These are phyloP conservation scores for Monocercomonoides exilis DNA, from an alignment of 78 protist species.

Conservation along the genomic window DNA sequence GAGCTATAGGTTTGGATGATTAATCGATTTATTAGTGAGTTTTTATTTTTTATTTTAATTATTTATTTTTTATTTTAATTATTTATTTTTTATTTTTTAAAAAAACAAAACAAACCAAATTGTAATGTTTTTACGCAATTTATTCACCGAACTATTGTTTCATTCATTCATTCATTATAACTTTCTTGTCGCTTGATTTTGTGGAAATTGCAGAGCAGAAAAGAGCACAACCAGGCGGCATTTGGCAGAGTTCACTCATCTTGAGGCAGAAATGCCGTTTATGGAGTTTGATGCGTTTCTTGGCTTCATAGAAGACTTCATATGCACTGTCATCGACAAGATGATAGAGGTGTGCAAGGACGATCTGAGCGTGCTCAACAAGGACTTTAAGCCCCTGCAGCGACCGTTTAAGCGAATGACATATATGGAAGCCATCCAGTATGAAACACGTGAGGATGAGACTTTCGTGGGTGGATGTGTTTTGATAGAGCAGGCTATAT, in stretches of 20 bases:
- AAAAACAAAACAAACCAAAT: slow-evolving; percentile 1
- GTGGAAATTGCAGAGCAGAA: slow-evolving; percentile 91
- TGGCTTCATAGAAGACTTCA: slow-evolving; percentile 63
- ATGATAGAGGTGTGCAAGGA: slow-evolving; percentile 28
- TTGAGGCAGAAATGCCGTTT: slow-evolving; percentile 79
- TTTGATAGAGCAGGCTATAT: neutral
- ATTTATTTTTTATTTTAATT: neutral
- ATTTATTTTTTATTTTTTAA: neutral
- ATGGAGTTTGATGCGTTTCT: slow-evolving; percentile 70
- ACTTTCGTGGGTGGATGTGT: neutral
- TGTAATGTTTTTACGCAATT: neutral
- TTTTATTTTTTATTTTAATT: neutral
- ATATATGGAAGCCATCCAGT: slow-evolving; percentile 76
- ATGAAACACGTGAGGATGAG: neutral
- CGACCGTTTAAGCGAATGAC: slow-evolving; percentile 77
- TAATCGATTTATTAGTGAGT: no score
- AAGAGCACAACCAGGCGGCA: slow-evolving; percentile 78
- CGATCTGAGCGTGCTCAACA: slow-evolving; percentile 53
- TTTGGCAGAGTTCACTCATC: slow-evolving; percentile 74
- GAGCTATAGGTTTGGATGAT: slow-evolving; percentile 21
- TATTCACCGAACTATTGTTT: neutral
- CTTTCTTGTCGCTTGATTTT: slow-evolving; percentile 74
- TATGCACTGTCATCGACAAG: slow-evolving; percentile 44
- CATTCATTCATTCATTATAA: slow-evolving; percentile 30
- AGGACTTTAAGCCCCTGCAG: slow-evolving; percentile 42